A percentile compares a stretch with the other conserved stretches of the same genome.
Conservation (phyloP, 2,329 filamentous ascomycete genomes). For the Penicillium sp. region DNA sequence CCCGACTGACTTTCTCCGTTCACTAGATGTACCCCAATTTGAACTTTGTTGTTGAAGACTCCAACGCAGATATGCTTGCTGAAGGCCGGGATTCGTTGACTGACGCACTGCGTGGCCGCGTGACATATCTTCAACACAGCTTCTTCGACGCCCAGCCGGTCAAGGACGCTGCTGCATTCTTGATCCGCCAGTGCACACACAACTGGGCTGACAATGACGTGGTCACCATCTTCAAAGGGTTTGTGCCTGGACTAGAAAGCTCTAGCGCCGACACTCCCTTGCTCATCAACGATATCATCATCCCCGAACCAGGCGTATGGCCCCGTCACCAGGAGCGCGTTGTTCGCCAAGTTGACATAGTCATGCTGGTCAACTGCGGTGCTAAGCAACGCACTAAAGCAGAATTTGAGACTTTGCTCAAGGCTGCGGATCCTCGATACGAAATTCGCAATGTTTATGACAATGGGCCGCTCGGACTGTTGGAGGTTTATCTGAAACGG, state of each 20-base stretch:
- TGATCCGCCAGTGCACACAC: not conserved
- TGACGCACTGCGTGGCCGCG: not conserved
- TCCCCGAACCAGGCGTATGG: not conserved
- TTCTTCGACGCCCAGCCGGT: not conserved
- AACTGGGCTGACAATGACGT: not conserved
- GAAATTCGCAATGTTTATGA: too few species aligned
- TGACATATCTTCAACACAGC: not conserved
- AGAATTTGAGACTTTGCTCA: not conserved
- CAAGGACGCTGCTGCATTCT: not conserved
- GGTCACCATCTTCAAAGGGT: not conserved
- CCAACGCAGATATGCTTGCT: not conserved
- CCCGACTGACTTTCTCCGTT: too few species aligned
- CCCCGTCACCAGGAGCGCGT: not conserved
- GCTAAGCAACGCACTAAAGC: not conserved
- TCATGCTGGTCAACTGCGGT: not conserved
- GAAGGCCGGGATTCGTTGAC: not conserved
- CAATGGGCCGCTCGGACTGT: too few species aligned
- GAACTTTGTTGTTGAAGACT: not conserved
- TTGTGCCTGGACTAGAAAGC: not conserved
- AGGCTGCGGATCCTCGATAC: not conserved
- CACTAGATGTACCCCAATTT: not conserved
- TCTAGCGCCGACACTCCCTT: not conserved
- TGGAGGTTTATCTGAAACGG: too few species aligned
- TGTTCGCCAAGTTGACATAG: not conserved
- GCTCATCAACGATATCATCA: not conserved